Evolutionary conservation across 164 flowering plant genomes (phyloP).

Genomic region (Stephania yunnanensis): DNA sequence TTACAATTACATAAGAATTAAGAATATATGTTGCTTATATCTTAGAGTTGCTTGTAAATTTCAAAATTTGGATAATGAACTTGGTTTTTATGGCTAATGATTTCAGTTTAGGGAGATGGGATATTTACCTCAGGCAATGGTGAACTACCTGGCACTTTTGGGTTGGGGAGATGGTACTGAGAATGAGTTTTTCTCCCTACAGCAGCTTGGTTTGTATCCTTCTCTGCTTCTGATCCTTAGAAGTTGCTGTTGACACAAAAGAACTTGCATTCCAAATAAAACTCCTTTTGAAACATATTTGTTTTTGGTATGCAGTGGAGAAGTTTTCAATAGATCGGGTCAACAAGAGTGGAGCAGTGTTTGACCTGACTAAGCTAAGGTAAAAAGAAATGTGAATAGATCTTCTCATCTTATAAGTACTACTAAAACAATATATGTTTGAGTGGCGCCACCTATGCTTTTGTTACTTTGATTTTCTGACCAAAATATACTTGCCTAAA

Average conservation of each 20-base stretch:
- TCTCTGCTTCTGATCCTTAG: neutral
- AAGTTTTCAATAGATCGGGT: constrained; percentile 86
- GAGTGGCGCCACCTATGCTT: too few relatives aligned
- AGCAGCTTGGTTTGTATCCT: constrained; percentile 71
- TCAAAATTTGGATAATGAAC: too few relatives aligned
- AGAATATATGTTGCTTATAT: too few relatives aligned
- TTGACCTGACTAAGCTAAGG: constrained; percentile 87
- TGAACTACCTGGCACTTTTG: constrained; percentile 89
- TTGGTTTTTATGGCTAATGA: too few relatives aligned
- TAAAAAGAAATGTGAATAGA: constrained; percentile 14
- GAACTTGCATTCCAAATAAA: neutral
- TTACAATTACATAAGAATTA: neutral
- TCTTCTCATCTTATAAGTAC: too few relatives aligned
- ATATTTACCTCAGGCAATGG: constrained; percentile 87
- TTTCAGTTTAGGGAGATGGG: constrained; percentile 94
- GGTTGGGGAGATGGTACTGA: constrained; percentile 99
- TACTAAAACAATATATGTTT: too few relatives aligned
- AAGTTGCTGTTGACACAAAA: neutral
- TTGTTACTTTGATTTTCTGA: too few relatives aligned
- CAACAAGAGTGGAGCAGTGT: constrained; percentile 89
- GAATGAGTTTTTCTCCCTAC: constrained; percentile 79
- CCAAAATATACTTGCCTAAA: too few relatives aligned
- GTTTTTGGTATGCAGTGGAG: constrained; percentile 51
- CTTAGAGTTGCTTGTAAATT: too few relatives aligned
- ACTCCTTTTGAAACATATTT: neutral